Conservation (phyloP, 768 basidiomycete species). For the Royoungia palumana region DNA sequence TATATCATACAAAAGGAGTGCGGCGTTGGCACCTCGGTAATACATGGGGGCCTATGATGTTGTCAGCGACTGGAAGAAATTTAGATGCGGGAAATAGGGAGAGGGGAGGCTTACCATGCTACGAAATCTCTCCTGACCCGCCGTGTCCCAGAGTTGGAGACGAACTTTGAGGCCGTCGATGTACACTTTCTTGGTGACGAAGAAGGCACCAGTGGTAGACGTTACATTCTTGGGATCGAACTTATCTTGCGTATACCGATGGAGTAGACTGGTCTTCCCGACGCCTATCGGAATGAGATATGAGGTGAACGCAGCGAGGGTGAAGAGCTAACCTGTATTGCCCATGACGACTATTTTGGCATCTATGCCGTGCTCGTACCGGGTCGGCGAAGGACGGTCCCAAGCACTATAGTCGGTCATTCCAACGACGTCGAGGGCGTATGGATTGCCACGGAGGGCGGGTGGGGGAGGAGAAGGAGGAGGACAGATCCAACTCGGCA, state of each 20-base stretch:
- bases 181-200: conserved; percentile 89
- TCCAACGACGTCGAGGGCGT: conserved; percentile 24
- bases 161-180: conserved; percentile 84
- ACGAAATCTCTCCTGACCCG: conserved; percentile 89
- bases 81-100: conserved; percentile 2
- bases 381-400: conserved; percentile 64
- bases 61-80: conserved; percentile 17
- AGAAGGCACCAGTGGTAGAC: conserved; percentile 89
- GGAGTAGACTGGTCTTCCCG: conserved; percentile 88
- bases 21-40: conserved; percentile 94
- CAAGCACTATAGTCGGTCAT: conserved; percentile 60
- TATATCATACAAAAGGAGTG: conserved; percentile 92
- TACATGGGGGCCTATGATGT: conserved; percentile 83
- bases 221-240: conserved; percentile 87
- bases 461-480: conserved; percentile 37
- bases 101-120: conserved; percentile 62
- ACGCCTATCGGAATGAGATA: conserved; percentile 53
- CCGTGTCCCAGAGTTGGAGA: conserved; percentile 89
- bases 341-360: conserved; percentile 96
- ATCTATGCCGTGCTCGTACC: conserved; percentile 84
- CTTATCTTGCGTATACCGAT: conserved; percentile 87
- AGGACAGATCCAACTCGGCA: conserved; percentile 30
- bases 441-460: conserved; percentile 47
- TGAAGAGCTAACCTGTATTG: conserved; percentile 51
- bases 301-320: conserved; percentile 15